Evolutionary conservation across 176 grass and related monocot genomes (phyloP).

Genomic region (Triticum aestivum): DNA sequence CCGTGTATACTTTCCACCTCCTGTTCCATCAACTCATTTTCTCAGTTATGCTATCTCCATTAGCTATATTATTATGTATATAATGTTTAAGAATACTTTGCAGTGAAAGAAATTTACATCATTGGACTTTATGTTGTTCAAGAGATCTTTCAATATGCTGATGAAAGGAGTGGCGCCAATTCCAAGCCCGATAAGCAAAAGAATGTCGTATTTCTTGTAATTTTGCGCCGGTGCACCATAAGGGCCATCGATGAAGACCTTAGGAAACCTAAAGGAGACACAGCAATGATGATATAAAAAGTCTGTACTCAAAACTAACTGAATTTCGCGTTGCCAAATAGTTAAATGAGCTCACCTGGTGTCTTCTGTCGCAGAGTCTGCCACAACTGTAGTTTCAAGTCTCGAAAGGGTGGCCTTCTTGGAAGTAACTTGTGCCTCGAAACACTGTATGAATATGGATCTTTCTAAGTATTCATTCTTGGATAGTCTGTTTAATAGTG

Average conservation of each 20-base stretch:
- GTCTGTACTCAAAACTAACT: background rate
- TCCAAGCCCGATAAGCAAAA: conserved; percentile 91
- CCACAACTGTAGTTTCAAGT: conserved; percentile 94
- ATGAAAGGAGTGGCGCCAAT: conserved; percentile 99
- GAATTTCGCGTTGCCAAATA: conserved; percentile 10
- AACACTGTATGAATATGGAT: conserved; percentile 51
- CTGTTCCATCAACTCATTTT: conserved; percentile 42
- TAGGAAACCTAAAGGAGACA: conserved; percentile 68
- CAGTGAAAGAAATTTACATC: conserved; percentile 50
- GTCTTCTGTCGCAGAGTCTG: conserved; percentile 64
- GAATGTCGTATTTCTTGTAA: conserved; percentile 98
- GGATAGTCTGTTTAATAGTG: background rate
- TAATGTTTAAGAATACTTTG: background rate
- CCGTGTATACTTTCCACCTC: conserved; percentile 60
- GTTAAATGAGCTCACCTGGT: conserved; percentile 52
- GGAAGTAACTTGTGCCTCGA: conserved; percentile 73
- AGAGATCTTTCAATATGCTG: conserved; percentile 95
- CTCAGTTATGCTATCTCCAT: conserved; percentile 22
- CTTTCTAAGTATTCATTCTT: conserved; percentile 9
- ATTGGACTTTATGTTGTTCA: conserved; percentile 78
- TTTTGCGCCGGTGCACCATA: conserved; percentile 98
- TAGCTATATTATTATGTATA: background rate
- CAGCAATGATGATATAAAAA: background rate
- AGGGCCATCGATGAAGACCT: conserved; percentile 83
- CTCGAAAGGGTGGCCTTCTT: conserved; percentile 93